These are phyloP conservation scores for Saccharomycopsis amapae DNA, from an alignment of 805 yeast genomes.

Conservation along the genomic window DNA sequence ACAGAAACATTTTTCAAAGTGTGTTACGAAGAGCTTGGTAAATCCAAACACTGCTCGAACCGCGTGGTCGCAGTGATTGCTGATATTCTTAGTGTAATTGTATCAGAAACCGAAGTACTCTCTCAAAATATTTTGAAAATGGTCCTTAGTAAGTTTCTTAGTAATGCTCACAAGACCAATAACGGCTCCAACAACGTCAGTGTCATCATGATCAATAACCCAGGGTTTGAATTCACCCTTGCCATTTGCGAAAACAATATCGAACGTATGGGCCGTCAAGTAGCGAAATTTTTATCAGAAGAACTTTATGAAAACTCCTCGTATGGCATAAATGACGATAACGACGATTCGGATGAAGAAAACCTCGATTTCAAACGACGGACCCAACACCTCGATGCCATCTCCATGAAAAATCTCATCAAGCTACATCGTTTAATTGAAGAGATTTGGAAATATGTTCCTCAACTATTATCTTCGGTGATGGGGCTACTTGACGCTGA, in stretches of 20 bases:
- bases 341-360: constrained; percentile 25
- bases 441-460: constrained; percentile 71
- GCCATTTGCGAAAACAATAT: constrained; percentile 61
- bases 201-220: constrained; percentile 21
- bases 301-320: constrained; percentile 47
- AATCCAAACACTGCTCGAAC: constrained; percentile 36
- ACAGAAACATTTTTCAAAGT: constrained; percentile 50
- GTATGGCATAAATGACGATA: constrained; percentile 23
- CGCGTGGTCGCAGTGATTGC: constrained; percentile 55
- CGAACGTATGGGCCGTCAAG: constrained; percentile 66
- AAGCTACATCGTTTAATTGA: constrained; percentile 58
- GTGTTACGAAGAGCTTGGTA: constrained; percentile 45
- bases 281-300: constrained; percentile 77
- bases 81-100: constrained; percentile 67
- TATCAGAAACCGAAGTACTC: constrained; percentile 61
- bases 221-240: constrained; percentile 60
- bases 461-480: constrained; percentile 64
- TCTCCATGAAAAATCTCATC: constrained; percentile 36
- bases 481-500: constrained; percentile 79
- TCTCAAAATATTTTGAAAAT: constrained; percentile 54
- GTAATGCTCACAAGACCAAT: constrained; percentile 25
- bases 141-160: constrained; percentile 57
- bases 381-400: constrained; percentile 6
- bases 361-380: background rate
- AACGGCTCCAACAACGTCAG: background rate